phyloP scores from a whole-genome alignment of 345 rosid genomes.

The rapeseed (Brassica napus) region DNA sequence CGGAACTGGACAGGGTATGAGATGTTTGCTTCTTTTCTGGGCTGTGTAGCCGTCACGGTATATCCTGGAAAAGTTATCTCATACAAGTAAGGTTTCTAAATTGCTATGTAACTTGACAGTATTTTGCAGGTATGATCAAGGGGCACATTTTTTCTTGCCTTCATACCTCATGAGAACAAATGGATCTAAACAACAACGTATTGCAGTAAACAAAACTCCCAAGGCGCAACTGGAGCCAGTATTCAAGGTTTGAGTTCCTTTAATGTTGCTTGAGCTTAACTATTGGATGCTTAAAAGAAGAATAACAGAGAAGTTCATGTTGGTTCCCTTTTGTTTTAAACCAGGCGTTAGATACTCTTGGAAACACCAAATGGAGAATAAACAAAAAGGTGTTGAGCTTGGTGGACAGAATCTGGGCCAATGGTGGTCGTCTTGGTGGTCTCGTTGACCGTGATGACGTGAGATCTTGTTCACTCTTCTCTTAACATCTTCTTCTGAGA shows the following conservation, averaged over 20 bases:
- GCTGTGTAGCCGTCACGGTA: background rate
- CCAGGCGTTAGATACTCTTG: background rate
- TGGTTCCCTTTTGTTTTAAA: background rate
- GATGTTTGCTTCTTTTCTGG: background rate
- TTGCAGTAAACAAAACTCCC: background rate
- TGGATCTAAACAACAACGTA: background rate
- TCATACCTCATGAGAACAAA: background rate
- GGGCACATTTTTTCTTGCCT: background rate
- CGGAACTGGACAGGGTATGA: slow-evolving; percentile 1
- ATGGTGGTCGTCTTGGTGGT: background rate
- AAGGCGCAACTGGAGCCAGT: background rate
- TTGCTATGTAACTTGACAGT: background rate
- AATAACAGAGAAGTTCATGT: background rate
- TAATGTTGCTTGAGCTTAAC: background rate
- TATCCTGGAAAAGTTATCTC: background rate
- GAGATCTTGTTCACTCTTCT: background rate
- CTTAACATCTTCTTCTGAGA: background rate
- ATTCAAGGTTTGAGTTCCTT: background rate
- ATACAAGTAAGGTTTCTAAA: background rate
- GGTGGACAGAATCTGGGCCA: background rate
- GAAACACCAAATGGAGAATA: slow-evolving; percentile 1
- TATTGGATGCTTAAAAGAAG: background rate
- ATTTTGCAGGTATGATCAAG: background rate
- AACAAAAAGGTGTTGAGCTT: background rate
- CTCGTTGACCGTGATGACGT: slow-evolving; percentile 1